Conservation (phyloP, 1,139 yeast species). For the Zygotorulaspora mrakii region DNA sequence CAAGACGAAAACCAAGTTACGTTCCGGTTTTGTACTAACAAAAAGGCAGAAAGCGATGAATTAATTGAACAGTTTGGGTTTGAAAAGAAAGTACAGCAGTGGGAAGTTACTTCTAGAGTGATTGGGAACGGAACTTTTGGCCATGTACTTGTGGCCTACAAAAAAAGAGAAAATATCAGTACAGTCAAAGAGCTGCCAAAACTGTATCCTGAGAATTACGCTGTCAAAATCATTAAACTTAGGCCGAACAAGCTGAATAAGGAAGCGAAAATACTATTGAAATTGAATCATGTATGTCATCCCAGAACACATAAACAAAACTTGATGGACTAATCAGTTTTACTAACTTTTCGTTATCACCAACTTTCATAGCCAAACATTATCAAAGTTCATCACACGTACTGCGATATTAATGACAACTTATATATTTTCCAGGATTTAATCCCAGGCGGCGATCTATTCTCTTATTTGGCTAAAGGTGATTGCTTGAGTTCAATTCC, state of each 20-base stretch:
- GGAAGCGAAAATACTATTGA: conserved; percentile 44
- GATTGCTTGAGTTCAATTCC: conserved; percentile 43
- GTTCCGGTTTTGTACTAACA: conserved; percentile 27
- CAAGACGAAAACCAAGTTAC: conserved; percentile 37
- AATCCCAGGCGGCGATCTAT: conserved; percentile 61
- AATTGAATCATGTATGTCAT: conserved; percentile 41
- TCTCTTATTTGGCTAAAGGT: conserved; percentile 53
- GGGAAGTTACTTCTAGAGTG: conserved; percentile 44
- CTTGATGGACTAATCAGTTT: no score
- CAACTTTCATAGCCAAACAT: conserved; percentile 42
- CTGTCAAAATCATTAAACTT: conserved; percentile 47
- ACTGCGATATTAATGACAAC: conserved; percentile 39
- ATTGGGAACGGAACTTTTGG: conserved; percentile 66
- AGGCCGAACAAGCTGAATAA: conserved; percentile 36
- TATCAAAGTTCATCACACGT: conserved; percentile 43
- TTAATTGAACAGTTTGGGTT: conserved; percentile 23
- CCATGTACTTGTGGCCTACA: conserved; percentile 39
- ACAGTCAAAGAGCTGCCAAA: conserved; percentile 2
- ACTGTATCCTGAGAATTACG: conserved; percentile 43
- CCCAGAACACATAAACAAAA: no score
- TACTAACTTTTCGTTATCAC: conserved; percentile 19
- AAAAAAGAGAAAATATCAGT: conserved; percentile 4
- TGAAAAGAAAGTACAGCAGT: conserved; percentile 34
- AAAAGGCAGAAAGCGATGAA: conserved; percentile 14
- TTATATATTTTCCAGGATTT: conserved; percentile 51